Evolutionary conservation across 1,284 basidiomycete genomes (phyloP).

Genomic region (Melanopsichium pennsylvanicum): DNA sequence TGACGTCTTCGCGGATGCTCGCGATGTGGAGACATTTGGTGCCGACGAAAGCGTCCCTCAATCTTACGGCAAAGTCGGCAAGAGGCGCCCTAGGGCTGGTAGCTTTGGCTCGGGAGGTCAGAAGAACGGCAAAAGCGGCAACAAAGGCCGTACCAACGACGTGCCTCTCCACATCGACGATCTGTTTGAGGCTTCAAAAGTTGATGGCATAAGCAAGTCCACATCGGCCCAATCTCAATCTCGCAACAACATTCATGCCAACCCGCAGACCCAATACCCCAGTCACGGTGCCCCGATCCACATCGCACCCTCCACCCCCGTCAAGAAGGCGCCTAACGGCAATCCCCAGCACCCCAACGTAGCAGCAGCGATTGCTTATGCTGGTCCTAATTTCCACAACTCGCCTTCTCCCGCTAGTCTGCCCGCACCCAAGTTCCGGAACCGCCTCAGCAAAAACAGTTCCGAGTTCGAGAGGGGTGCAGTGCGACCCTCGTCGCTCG

Average conservation of each 20-base stretch:
- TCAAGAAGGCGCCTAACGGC: constrained; percentile 33
- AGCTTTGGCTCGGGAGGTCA: constrained; percentile 35
- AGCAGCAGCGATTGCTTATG: constrained; percentile 49
- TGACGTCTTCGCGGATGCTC: constrained; percentile 56
- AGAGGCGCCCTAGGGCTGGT: constrained; percentile 33
- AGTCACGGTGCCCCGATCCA: constrained; percentile 38
- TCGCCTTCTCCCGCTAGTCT: constrained; percentile 59
- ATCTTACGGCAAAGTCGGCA: constrained; percentile 15
- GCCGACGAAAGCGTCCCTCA: constrained; percentile 13
- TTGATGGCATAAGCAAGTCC: constrained; percentile 21
- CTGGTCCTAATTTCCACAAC: constrained; percentile 61
- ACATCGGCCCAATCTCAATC: constrained; percentile 26
- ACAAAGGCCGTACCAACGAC: constrained; percentile 30
- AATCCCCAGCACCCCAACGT: constrained; percentile 36
- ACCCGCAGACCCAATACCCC: constrained; percentile 21
- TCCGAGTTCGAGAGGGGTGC: constrained; percentile 19
- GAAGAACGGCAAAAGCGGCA: constrained; percentile 19
- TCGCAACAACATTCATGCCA: constrained; percentile 11
- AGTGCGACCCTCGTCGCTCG: constrained; percentile 29
- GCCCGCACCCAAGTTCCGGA: constrained; percentile 55
- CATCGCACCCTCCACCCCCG: constrained; percentile 36
- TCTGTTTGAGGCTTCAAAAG: constrained; percentile 33
- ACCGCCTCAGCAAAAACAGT: constrained; percentile 36
- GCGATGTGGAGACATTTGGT: constrained; percentile 54
- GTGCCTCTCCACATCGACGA: constrained; percentile 44